Base-by-base conservation (phyloP, 225 moss, liverwort and hornwort genomes). In the Neckera pumila region DNA sequence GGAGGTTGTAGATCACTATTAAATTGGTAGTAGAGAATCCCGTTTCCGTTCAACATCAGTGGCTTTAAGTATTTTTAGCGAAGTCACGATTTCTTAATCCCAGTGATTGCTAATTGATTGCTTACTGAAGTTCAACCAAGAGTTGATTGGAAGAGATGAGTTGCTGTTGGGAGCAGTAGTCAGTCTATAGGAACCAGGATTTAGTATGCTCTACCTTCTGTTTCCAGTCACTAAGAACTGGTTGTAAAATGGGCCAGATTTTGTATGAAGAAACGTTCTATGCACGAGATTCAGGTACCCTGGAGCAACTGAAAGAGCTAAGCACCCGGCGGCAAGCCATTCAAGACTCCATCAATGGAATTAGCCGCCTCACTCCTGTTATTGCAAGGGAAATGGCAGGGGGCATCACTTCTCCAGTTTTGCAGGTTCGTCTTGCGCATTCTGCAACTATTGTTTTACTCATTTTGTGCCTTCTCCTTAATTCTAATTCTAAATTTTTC, bases 381-480 rank as follows among this genome's bases (percentile, higher is more conserved):
- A 97, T 98, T 84, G 98, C 98, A 61, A 92, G 98, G 92, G 98
- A 98, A 93, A 98, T 98, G 98, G 97, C 98, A 10, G 97, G 98
- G 33, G 98, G 98, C 14, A 91, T 98, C 65, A 95, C 95, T 58
- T 98, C 98, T 92, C 95, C 95, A 49, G 91, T 94, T 88, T 87
- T 97, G 90, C 98, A 98, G 97, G 97, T 85, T 62, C 27, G 75
- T 51, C n/a, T 75, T 49, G 19, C 34, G 10, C 75, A 34, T 36
- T 60, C 75, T 25, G 51, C 76, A 20, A 63, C 36, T 77, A 30
- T 10, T 3, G 31, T 36, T 65, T 15, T 3, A 3, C 16, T 20
- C 11, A 36, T 54, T 64, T 38, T 94, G 38, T 70, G 63, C 16
- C 65, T 58, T 65, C 28, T 38, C 25, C 56, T 31, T 63, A 11